These are phyloP conservation scores for Apiospora sp. DNA, from an alignment of 2,329 filamentous ascomycete genomes.

Conservation along the genomic window DNA sequence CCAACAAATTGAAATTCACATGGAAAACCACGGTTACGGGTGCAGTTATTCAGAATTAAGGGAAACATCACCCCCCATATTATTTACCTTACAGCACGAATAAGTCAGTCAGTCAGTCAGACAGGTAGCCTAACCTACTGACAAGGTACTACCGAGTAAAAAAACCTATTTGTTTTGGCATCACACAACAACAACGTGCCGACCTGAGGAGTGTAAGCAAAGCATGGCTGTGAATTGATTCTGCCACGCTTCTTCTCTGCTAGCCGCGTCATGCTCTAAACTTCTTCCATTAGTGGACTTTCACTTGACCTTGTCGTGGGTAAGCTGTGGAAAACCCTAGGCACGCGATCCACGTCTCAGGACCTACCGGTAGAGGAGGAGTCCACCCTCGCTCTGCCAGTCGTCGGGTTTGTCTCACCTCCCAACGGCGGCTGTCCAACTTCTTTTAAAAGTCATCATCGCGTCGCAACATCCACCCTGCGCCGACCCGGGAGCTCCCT, in stretches of 20 bases:
- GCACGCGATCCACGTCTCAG: constrained; percentile 16
- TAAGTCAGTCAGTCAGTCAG: too few species aligned
- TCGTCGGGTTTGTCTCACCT: constrained; percentile 1
- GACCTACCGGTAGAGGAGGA: not conserved
- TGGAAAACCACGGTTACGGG: constrained; percentile 9
- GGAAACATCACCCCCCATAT: not conserved
- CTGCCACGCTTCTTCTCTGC: not conserved
- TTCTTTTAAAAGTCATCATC: constrained; percentile 11
- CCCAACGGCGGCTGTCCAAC: constrained; percentile 7
- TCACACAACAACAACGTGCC: not conserved
- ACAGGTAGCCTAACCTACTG: not conserved
- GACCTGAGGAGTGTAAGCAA: not conserved
- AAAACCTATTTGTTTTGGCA: not conserved
- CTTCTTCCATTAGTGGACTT: not conserved
- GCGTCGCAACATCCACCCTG: constrained; percentile 12
- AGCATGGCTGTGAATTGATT: constrained; percentile 1
- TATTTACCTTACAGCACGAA: not conserved
- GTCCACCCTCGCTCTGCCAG: not conserved
- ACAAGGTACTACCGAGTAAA: not conserved
- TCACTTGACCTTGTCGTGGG: constrained; percentile 16
- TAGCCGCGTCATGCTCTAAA: constrained; percentile 3
- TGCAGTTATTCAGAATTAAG: not conserved
- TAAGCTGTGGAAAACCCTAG: constrained; percentile 13
- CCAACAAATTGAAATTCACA: constrained; percentile 24
- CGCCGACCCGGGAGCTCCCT: not conserved